phyloP scores from a whole-genome alignment of 129 eudicot genomes.

The Flaveria linearis region DNA sequence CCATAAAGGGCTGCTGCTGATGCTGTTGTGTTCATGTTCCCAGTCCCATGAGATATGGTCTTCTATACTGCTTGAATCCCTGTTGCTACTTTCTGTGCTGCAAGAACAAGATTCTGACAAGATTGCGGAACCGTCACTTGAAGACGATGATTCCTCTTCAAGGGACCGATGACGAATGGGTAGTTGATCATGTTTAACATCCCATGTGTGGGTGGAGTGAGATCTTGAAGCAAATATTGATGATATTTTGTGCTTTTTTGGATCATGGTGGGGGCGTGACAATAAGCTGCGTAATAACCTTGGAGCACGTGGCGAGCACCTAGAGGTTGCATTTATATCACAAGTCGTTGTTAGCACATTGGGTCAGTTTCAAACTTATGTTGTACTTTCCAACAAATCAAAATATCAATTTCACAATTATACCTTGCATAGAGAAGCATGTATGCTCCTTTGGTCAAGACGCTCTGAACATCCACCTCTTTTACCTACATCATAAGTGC shows the following conservation, averaged over 20 bases:
- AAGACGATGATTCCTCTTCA: slow-evolving; percentile 46
- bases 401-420: neutral
- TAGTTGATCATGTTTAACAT: slow-evolving; percentile 25
- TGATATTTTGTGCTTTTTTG: slow-evolving; percentile 6
- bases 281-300: slow-evolving; percentile 43
- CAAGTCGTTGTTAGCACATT: neutral
- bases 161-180: slow-evolving; percentile 30
- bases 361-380: neutral
- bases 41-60: slow-evolving; percentile 44
- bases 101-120: slow-evolving; percentile 20
- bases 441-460: slow-evolving; percentile 75
- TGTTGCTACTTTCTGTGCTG: slow-evolving; percentile 14
- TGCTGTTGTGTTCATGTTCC: slow-evolving; percentile 38
- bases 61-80: slow-evolving; percentile 17
- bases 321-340: neutral
- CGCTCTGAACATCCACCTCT: slow-evolving; percentile 60
- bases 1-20: slow-evolving; percentile 25
- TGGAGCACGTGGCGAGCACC: slow-evolving; percentile 12
- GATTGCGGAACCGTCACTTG: slow-evolving; percentile 27
- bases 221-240: slow-evolving; percentile 30
- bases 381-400: neutral
- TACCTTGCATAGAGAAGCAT: slow-evolving; percentile 94
- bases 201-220: slow-evolving; percentile 37
- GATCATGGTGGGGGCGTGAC: slow-evolving; percentile 17
- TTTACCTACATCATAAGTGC: slow-evolving; percentile 47